Base-by-base conservation (phyloP, 495 filamentous ascomycete species). In the Aspergillus haitiensis region DNA sequence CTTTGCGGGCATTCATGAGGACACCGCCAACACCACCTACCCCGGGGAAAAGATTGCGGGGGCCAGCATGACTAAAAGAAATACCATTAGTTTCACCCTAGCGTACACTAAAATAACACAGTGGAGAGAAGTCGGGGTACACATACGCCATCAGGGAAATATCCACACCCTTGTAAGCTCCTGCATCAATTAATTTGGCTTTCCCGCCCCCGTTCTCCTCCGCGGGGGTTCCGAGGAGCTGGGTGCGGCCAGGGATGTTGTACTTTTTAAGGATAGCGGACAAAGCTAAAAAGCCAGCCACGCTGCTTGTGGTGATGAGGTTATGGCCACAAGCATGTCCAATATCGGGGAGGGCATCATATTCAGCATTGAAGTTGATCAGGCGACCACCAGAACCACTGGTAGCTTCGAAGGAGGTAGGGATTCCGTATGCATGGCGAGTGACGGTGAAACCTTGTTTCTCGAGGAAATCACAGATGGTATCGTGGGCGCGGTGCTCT, bases 121-220 rank as follows among this genome's bases (percentile, higher is more conserved):
- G 12, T 7, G 31, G 5, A 13, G 13, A 40, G 27, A 32, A 3
- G 11, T 45, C 5, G 11, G 40, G 15, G 31, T 2, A 10, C 21
- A 61, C 71, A 67, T 85, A 87, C 42, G 84, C 81, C 70, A 89
- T 86, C 36, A 90, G 72, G 16, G 75, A 84, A 56, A 88, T 79
- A 65, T 88, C 85, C n/a, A 87, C 84, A 13, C 76, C 76, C 35
- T 80, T 72, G 68, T 87, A 89, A 5, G 86, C 88, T 0, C 85
- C 86, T 0, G 77, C 80, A 15, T 87, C 67, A 33, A 89, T 75
- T 7, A 90, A 75, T 45, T 80, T 82, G 55, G 85, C 85, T 67
- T 91, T 90, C 21, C 87, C 88, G 7, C 86, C 86, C 10, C 86
- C 85, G 15, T 82, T 83, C 74, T 90, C 87, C 69, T 91, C 88